phyloP scores from a whole-genome alignment of 176 grass and related monocot genomes.

The Puya raimondii region DNA sequence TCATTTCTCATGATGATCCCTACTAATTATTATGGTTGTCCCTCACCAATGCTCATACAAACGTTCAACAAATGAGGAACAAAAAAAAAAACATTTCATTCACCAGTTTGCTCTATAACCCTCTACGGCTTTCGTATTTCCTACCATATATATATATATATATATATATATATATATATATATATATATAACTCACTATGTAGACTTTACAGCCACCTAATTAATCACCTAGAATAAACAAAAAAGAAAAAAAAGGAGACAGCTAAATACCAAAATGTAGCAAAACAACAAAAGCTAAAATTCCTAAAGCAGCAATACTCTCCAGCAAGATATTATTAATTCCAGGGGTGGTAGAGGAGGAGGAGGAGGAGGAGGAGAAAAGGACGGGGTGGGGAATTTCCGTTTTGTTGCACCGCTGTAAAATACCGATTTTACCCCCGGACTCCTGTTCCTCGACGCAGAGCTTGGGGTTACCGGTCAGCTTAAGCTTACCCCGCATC shows the following conservation, averaged over 20 bases:
- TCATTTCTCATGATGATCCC: not conserved
- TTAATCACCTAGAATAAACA: not conserved
- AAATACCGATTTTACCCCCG: not conserved
- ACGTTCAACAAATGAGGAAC: not conserved
- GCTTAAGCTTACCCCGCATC: slow-evolving; percentile 26
- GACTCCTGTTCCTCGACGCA: slow-evolving; percentile 17
- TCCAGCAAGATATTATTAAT: no score
- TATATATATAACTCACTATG: no score
- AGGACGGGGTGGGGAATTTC: slow-evolving; percentile 6
- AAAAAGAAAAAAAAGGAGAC: not conserved
- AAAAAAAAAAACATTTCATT: not conserved
- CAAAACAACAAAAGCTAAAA: no score
- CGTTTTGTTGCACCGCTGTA: not conserved
- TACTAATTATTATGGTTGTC: not conserved
- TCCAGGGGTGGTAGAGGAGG: not conserved
- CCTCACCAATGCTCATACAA: no score
- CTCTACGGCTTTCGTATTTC: not conserved
- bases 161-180: no score
- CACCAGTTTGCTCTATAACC: not conserved
- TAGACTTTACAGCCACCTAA: not conserved
- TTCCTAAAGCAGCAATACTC: no score
- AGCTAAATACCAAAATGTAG: not conserved
- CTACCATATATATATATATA: not conserved
- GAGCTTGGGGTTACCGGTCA: slow-evolving; percentile 30
- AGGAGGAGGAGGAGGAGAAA: not conserved